Evolutionary conservation across 164 flowering plant genomes (phyloP), one percentile per base, ranked within the genome.

Genomic region (Platanus orientalis): DNA sequence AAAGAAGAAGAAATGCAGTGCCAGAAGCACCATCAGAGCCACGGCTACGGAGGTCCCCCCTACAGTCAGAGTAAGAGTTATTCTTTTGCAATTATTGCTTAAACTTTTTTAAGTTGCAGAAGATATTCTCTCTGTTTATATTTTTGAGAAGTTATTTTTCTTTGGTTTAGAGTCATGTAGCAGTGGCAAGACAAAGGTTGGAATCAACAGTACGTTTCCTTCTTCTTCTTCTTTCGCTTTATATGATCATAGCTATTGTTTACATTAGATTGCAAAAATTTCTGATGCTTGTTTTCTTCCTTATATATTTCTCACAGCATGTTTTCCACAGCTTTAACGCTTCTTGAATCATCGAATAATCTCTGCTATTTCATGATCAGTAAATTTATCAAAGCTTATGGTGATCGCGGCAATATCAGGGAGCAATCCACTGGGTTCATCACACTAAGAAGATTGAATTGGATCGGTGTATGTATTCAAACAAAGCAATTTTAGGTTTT

Each of bases 1-100:
- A n/a, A n/a, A n/a, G n/a, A n/a, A n/a, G n/a, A n/a, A n/a, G 82
- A 79, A 47, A 60, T 70, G 57, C 64, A 51, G 36, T 55, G 64
- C 67, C 32, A 58, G 71, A 65, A 72, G 69, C 54, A 34, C 92
- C 1, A 75, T 90, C 61, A 81, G 65, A 74, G 94, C 98, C 30
- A 90, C 90, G 1, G 98, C 96, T 26, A 93, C 98, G 7, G 88
- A 88, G 76, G 44, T 72, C 19, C 97, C 98, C 4, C 86, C 89
- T 7, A 63, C 82, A 5, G 64, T 89, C 82, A 58, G 19, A 82
- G 98, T 89, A 79, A 71, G 83, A 58, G 26, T 21, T 10, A 14
- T 16, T 32, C 39, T 50, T 45, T 14, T 6, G 6, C 21, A 51
- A 2, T 28, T 36, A 17, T 47, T 2, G 10, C 14, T 57, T 54